Base-by-base conservation (phyloP, 768 basidiomycete species). In the Amanita pseudoporphyria region DNA sequence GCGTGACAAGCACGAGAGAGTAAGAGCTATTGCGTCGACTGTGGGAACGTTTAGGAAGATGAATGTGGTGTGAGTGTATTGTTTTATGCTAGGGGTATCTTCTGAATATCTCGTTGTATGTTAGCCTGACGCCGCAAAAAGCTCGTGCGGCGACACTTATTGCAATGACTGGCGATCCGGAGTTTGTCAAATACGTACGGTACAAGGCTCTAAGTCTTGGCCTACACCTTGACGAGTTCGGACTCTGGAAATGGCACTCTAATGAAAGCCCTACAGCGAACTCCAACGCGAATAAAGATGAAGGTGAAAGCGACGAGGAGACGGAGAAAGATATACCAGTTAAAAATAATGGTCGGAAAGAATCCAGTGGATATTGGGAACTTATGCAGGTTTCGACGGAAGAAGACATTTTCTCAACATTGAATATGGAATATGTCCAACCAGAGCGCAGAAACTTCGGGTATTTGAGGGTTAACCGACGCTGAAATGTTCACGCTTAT, bases 181-280 rank as follows among this genome's bases (percentile, higher is more conserved):
- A 69, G 21, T 81, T 82, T 58, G 61, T 65, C 36, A 62, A 65
- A 43, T 63, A 71, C 36, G 52, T 77, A 1, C 67, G 68, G 28
- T 58, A 54, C 18, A 64, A 66, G 33, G 84, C 84, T 0, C 46
- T 56, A 5, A 65, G 63, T 38, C 56, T 68, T 2, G 76, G 74
- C 13, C 55, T 82, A 57, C 65, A 72, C 30, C 67, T 86, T 24
- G 75, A 82, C 54, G 78, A 81, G 54, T 76, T 69, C 53, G 84
- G 84, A 10, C 64, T 86, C 3, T 86, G 84, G 84, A 67, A 63
- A 44, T 82, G 79, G 78, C 64, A 62, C 16, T 22, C 51, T 14
- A 14, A 38, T 49, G 47, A 18, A 26, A 16, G 6, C 16, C 9
- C 38, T 28, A 13, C n/a, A 9, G 32, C 16, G 18, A 9, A 26